phyloP scores from a whole-genome alignment of 495 filamentous ascomycete species.

The Poronia punctata region DNA sequence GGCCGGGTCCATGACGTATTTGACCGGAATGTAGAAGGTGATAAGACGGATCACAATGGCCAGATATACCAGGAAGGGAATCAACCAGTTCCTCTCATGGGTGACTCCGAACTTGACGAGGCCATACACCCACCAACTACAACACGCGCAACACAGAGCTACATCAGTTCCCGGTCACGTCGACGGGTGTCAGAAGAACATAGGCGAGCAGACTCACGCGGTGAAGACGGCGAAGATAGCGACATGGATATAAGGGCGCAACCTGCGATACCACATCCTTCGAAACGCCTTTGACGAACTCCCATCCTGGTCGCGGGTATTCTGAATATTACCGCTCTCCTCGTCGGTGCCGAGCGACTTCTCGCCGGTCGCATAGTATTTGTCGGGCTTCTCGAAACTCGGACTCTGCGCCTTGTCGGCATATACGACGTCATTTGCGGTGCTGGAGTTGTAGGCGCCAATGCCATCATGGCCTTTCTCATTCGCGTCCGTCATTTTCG shows the following conservation, averaged over 20 bases:
- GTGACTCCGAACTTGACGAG: constrained; percentile 66
- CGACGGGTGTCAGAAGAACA: neutral
- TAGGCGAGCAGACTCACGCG: constrained; percentile 20
- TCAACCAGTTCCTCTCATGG: constrained; percentile 74
- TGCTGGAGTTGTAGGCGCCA: constrained; percentile 35
- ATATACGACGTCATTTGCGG: constrained; percentile 43
- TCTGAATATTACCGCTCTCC: constrained; percentile 27
- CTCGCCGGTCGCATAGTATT: constrained; percentile 26
- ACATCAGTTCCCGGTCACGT: constrained; percentile 8
- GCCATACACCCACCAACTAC: constrained; percentile 83
- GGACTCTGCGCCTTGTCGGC: constrained; percentile 28
- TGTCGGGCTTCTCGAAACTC: constrained; percentile 27
- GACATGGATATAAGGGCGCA: constrained; percentile 16
- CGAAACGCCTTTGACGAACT: constrained; percentile 2
- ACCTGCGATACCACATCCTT: constrained; percentile 12
- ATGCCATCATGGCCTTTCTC: constrained; percentile 25
- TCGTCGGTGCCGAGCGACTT: constrained; percentile 31
- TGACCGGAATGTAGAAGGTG: constrained; percentile 64
- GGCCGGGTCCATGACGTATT: constrained; percentile 57
- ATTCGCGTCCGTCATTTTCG: constrained; percentile 16
- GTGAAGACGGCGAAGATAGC: constrained; percentile 25
- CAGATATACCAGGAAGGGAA: constrained; percentile 78
- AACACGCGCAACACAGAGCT: constrained; percentile 1
- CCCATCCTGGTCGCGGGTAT: constrained; percentile 6
- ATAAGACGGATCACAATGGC: constrained; percentile 65